These are phyloP conservation scores for Ophiostoma quercus DNA, from an alignment of 2,329 filamentous ascomycete genomes.

Conservation along the genomic window DNA sequence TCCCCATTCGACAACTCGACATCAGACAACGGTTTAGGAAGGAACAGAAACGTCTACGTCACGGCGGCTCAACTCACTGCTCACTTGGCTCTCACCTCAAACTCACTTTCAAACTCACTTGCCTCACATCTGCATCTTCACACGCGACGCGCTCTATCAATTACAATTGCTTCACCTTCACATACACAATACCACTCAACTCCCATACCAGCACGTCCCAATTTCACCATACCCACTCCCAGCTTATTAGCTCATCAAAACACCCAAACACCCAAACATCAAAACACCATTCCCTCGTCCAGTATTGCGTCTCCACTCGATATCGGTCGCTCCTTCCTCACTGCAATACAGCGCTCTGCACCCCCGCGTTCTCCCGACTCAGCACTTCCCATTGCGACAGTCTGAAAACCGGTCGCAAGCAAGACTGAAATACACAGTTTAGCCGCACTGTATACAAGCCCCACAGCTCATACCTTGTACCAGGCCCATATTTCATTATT, in stretches of 20 bases:
- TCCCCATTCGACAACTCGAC: neutral
- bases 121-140: neutral
- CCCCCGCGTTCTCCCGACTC: constrained; percentile 27
- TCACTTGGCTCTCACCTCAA: neutral
- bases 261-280: constrained; percentile 21
- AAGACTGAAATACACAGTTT: neutral
- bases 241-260: constrained; percentile 22
- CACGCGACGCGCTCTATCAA: neutral
- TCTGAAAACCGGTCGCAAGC: neutral
- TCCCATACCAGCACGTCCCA: constrained; percentile 23
- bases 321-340: constrained; percentile 13
- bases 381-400: constrained; percentile 2
- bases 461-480: neutral
- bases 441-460: constrained; percentile 7
- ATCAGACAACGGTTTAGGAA: constrained; percentile 4
- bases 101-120: neutral
- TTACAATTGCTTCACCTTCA: neutral
- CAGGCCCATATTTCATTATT: constrained; percentile 4
- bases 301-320: neutral
- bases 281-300: constrained; percentile 20
- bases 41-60: neutral
- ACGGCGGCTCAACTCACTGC: neutral
- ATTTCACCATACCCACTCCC: constrained; percentile 26
- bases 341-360: neutral
- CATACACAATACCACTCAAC: constrained; percentile 18